Percentiles rank a stretch among this genome's conserved stretches.
Evolutionary conservation across 2,329 filamentous ascomycete genomes (phyloP).

Genomic region (Hypomyces perniciosus): DNA sequence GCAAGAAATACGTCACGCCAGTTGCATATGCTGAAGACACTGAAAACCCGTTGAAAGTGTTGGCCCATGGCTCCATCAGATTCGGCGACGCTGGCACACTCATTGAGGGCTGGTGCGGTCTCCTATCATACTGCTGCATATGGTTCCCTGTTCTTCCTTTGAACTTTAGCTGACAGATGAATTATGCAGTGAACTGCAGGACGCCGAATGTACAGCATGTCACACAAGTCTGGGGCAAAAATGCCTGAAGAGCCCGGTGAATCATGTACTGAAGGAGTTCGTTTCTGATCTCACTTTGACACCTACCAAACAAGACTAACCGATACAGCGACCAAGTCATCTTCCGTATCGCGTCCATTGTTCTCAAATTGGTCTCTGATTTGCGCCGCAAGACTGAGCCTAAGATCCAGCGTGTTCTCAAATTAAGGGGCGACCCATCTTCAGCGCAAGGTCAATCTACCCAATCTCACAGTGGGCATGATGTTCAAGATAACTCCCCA

Average conservation of each 20-base stretch:
- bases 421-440: constrained; percentile 19
- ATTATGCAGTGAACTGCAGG: constrained; percentile 28
- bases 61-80: constrained; percentile 20
- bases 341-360: constrained; percentile 26
- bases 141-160: neutral
- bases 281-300: constrained; percentile 8
- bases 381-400: constrained; percentile 22
- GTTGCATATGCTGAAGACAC: constrained; percentile 19
- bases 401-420: constrained; percentile 28
- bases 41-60: constrained; percentile 1
- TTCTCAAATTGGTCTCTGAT: constrained; percentile 18
- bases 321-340: constrained; percentile 31
- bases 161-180: neutral
- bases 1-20: constrained; percentile 35
- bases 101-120: constrained; percentile 19
- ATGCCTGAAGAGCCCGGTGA: constrained; percentile 28
- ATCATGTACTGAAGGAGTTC: constrained; percentile 34
- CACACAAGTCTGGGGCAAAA: constrained; percentile 27
- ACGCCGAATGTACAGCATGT: constrained; percentile 30
- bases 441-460: constrained; percentile 4
- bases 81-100: constrained; percentile 30
- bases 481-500: neutral
- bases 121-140: neutral
- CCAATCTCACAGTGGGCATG: neutral
- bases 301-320: constrained; percentile 1